A percentile compares a stretch with the other conserved stretches of the same genome.
phyloP scores from a whole-genome alignment of 1,139 yeast genomes.

The Saccharomycopsis phalli region DNA sequence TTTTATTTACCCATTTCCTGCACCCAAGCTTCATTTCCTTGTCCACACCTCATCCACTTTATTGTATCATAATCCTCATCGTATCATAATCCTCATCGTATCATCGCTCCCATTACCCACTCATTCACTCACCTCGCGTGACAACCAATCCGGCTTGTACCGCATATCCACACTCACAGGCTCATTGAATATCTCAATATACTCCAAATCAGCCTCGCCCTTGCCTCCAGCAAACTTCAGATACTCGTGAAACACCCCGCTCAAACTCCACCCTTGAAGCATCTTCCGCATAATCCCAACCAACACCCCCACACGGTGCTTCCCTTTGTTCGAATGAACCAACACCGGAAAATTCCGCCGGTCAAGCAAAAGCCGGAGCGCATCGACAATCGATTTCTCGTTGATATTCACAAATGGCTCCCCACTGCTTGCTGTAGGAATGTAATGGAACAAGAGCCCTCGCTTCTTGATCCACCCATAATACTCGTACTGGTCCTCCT shows the following conservation, averaged over 20 bases:
- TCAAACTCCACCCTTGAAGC: slow-evolving; percentile 86
- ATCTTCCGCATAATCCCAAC: slow-evolving; percentile 82
- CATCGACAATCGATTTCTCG: slow-evolving; percentile 47
- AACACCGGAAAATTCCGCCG: slow-evolving; percentile 74
- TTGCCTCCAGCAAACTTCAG: slow-evolving; percentile 89
- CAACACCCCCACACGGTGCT: slow-evolving; percentile 85
- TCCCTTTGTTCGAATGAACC: slow-evolving; percentile 90
- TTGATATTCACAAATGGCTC: slow-evolving; percentile 63
- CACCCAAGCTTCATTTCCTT: too few species aligned
- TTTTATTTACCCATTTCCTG: too few species aligned
- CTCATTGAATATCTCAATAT: slow-evolving; percentile 25
- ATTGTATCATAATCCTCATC: too few species aligned
- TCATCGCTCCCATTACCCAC: too few species aligned
- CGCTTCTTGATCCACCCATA: slow-evolving; percentile 50
- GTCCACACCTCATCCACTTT: too few species aligned
- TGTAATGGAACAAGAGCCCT: slow-evolving; percentile 48
- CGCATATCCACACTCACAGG: slow-evolving; percentile 6
- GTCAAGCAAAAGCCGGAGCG: slow-evolving; percentile 58
- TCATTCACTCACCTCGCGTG: too few species aligned
- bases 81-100: too few species aligned
- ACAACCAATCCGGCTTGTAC: slow-evolving; percentile 16
- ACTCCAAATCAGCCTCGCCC: slow-evolving; percentile 82
- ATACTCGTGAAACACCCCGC: slow-evolving; percentile 91
- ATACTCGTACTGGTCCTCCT: slow-evolving; percentile 51
- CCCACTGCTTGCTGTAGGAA: slow-evolving; percentile 61